Conservation (phyloP, 768 basidiomycete genomes). For the Harrya chromipes region DNA sequence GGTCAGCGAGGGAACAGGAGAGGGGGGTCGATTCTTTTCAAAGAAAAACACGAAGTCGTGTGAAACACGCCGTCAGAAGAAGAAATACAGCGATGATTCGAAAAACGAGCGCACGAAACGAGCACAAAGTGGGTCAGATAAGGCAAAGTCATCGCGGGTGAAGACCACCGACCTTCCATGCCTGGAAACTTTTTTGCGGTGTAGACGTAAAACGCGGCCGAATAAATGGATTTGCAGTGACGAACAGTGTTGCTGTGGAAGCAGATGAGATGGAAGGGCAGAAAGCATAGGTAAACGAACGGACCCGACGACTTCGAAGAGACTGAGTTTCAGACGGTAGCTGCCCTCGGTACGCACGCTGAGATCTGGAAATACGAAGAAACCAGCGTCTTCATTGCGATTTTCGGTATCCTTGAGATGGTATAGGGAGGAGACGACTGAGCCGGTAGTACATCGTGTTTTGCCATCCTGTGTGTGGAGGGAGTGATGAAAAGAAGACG, state of each 20-base stretch:
- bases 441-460: constrained; percentile 88
- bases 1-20: constrained; percentile 89
- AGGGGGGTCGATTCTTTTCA: constrained; percentile 73
- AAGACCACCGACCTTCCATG: constrained; percentile 71
- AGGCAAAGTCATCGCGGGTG: constrained; percentile 7
- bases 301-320: constrained; percentile 92
- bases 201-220: constrained; percentile 89
- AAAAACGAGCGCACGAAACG: constrained; percentile 13
- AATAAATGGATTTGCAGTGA: constrained; percentile 88
- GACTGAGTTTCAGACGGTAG: constrained; percentile 64
- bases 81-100: constrained; percentile 19
- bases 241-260: constrained; percentile 69
- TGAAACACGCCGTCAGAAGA: constrained; percentile 4
- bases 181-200: constrained; percentile 97
- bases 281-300: constrained; percentile 29
- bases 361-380: constrained; percentile 96
- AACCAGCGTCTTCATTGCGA: constrained; percentile 70
- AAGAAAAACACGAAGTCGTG: constrained; percentile 2
- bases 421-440: constrained; percentile 86
- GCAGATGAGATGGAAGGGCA: constrained; percentile 3
- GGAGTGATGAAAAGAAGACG: constrained; percentile 1
- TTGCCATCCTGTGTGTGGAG: constrained; percentile 76
- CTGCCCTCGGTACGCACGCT: constrained; percentile 90
- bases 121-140: constrained; percentile 21
- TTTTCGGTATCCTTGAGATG: constrained; percentile 80